Conservation (phyloP, 352 stramenopile species). For the Hyaloperonospora arabidopsidis region DNA sequence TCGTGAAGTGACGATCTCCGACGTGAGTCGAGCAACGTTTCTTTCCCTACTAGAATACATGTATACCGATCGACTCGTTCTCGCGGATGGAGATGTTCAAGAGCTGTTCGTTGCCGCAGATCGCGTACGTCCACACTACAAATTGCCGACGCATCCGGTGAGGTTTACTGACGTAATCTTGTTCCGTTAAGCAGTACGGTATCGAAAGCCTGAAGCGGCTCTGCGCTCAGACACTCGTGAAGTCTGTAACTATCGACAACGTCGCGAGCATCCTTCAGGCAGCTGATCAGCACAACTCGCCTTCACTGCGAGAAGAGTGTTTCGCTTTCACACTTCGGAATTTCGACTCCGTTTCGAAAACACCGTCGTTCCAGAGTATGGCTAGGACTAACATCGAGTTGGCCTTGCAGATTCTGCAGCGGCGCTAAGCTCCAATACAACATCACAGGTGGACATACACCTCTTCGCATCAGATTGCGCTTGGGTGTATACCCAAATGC, state of each 20-base stretch:
- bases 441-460: too few species aligned
- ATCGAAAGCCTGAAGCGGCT: conserved; percentile 84
- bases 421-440: neutral
- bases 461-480: too few species aligned
- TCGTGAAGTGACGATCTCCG: conserved; percentile 84
- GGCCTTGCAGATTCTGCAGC: conserved; percentile 1
- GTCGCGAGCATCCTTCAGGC: conserved; percentile 93
- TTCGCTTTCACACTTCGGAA: conserved; percentile 95
- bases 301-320: conserved; percentile 89
- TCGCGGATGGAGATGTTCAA: conserved; percentile 81
- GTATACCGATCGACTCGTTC: conserved; percentile 91
- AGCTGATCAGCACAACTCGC: conserved; percentile 90
- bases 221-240: conserved; percentile 92
- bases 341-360: conserved; percentile 97
- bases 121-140: conserved; percentile 28
- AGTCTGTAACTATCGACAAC: conserved; percentile 92
- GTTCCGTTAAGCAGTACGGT: conserved; percentile 43
- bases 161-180: conserved; percentile 1
- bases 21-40: conserved; percentile 88
- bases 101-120: conserved; percentile 91
- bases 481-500: too few species aligned
- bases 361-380: conserved; percentile 94
- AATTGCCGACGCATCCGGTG: neutral
- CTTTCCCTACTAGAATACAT: conserved; percentile 92
- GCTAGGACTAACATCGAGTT: conserved; percentile 81